These are phyloP conservation scores for Penicillium brevicompactum DNA, from an alignment of 2,329 filamentous ascomycete genomes.

Conservation along the genomic window DNA sequence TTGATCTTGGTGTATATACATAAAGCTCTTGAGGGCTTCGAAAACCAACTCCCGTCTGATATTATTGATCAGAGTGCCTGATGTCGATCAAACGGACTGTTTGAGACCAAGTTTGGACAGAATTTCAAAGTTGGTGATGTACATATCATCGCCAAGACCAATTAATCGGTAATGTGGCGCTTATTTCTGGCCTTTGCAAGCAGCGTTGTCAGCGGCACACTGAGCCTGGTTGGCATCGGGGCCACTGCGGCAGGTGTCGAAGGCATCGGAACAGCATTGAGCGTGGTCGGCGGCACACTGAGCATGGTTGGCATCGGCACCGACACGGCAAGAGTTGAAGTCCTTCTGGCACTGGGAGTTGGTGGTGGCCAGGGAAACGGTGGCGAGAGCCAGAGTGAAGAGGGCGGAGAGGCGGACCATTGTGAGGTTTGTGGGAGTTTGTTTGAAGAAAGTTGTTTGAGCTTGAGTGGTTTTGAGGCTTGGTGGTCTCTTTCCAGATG, in stretches of 20 bases:
- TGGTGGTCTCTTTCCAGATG: not conserved
- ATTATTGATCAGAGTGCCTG: not conserved
- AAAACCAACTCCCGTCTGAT: not conserved
- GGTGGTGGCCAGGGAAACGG: constrained; percentile 9
- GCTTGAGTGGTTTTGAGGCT: not conserved
- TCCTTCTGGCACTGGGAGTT: constrained; percentile 13
- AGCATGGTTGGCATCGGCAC: constrained; percentile 10
- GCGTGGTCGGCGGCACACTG: constrained; percentile 7
- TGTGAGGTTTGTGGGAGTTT: constrained; percentile 1
- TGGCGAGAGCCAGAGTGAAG: constrained; percentile 6
- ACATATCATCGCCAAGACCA: not conserved
- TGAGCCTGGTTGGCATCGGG: constrained; percentile 11
- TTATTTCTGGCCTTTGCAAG: constrained; percentile 10
- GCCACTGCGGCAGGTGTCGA: constrained; percentile 9
- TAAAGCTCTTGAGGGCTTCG: not conserved
- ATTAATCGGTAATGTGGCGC: not conserved
- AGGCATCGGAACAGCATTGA: constrained; percentile 6
- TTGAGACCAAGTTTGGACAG: not conserved
- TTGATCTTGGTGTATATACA: not conserved
- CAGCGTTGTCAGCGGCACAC: constrained; percentile 10
- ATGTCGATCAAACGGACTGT: not conserved
- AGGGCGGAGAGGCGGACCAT: constrained; percentile 12
- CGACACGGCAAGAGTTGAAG: constrained; percentile 9
- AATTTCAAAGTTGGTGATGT: not conserved
- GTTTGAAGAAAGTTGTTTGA: not conserved